Evolutionary conservation across 2,329 filamentous ascomycete genomes (phyloP), one percentile per base, ranked within the genome.

Genomic region (Trichoderma gracile): DNA sequence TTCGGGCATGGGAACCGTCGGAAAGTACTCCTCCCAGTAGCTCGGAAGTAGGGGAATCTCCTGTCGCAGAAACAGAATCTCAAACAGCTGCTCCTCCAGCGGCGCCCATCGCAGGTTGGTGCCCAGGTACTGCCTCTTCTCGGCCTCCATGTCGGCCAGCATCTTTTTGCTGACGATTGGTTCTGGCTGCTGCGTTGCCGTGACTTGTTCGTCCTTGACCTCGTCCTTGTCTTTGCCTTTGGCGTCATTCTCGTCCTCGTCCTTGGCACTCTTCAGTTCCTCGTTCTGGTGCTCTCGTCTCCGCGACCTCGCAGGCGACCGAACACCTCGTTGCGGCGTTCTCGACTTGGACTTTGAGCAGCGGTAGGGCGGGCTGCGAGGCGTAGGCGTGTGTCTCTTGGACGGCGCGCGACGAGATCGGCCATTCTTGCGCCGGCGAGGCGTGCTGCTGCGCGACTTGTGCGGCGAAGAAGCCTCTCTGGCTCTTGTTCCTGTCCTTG

Each of bases 41-140:
- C 70, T 64, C 1, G 79, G 79, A 12, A 81, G 67, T 33, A 81
- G 73, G 2, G 79, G 75, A 3, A 77, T 71, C 63, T 78, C 75
- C 65, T 79, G 75, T n/a, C 79, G 70, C 67, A 77, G 71, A 65
- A 75, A 81, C 2, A 81, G 67, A 43, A 78, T 74, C 68, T 79
- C 76, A 61, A 80, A 81, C 38, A 81, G 73, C 2, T 69, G 71
- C 33, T 79, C 77, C 68, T 85, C 84, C n/a, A 80, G 80, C 10
- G 77, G 73, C 30, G 84, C 77, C 82, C 84, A 86, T 62, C 78
- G 74, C 52, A 78, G 78, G 46, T 82, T 14, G 33, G 33, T 77
- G 25, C 77, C 77, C 0, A 78, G 77, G 59, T 78, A 80, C 1
- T 73, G 69, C 30, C 69, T 63, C 71, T 78, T 82, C 69, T 83